Percentiles rank a stretch among this genome's conserved stretches.
Conservation (phyloP, 202 grass and related monocot genomes). For the Carex arenaria region DNA sequence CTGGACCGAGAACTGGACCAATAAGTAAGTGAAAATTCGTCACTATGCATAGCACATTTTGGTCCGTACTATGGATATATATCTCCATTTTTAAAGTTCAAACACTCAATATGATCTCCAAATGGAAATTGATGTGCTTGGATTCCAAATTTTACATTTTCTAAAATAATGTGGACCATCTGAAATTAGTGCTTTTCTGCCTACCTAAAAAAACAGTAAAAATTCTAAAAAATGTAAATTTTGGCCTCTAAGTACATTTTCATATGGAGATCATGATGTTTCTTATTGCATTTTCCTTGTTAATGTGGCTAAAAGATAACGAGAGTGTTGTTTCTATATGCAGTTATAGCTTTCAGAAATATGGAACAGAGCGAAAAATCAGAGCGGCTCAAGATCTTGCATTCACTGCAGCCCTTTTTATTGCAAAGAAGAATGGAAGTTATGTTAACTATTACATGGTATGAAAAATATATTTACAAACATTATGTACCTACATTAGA, state of each 20-base stretch:
- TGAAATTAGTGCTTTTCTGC: too few relatives aligned
- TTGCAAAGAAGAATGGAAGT: constrained; percentile 66
- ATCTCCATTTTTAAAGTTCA: too few relatives aligned
- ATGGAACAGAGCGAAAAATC: constrained; percentile 50
- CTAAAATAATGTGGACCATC: too few relatives aligned
- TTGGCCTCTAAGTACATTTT: too few relatives aligned
- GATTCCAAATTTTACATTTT: too few relatives aligned
- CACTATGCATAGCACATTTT: not conserved
- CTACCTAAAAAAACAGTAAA: too few relatives aligned
- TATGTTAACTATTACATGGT: constrained; percentile 99
- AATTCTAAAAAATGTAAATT: too few relatives aligned
- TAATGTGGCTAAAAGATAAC: not conserved
- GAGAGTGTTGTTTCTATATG: not conserved
- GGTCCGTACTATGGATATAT: too few relatives aligned
- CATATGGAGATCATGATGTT: too few relatives aligned
- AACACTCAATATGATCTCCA: too few relatives aligned
- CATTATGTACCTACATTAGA: not conserved
- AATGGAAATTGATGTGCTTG: too few relatives aligned
- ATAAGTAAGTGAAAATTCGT: constrained; percentile 32
- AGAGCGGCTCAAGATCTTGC: constrained; percentile 69
- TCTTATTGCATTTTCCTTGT: not conserved
- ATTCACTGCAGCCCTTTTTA: constrained; percentile 61
- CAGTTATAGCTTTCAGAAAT: constrained; percentile 45
- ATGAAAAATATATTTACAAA: constrained; percentile 15
- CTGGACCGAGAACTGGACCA: constrained; percentile 90